Conservation (phyloP, 1,139 yeast species). For the Diutina mesorugosa region DNA sequence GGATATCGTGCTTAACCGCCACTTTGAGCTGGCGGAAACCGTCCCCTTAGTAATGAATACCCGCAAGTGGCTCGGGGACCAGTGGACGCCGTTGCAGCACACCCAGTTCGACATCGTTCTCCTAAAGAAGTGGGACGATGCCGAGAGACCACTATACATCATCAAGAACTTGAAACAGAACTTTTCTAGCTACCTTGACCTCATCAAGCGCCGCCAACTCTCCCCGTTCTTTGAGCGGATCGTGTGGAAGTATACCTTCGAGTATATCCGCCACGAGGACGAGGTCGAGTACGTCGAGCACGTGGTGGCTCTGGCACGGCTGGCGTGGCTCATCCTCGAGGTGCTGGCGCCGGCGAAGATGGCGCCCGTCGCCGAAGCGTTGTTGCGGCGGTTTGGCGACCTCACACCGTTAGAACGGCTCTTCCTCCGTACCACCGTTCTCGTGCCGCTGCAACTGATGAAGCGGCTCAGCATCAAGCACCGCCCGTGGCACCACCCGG, state of each 20-base stretch:
- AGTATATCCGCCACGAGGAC: conserved; percentile 15
- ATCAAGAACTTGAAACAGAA: conserved; percentile 18
- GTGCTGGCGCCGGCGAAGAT: conserved; percentile 9
- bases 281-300: conserved; percentile 15
- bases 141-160: conserved; percentile 19
- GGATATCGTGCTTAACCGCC: conserved; percentile 17
- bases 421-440: not conserved
- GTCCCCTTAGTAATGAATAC: conserved; percentile 14
- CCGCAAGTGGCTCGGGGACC: conserved; percentile 3
- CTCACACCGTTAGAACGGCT: not conserved
- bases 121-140: conserved; percentile 22
- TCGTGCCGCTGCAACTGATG: not conserved
- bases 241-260: conserved; percentile 30
- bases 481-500: not conserved
- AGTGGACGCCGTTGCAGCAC: conserved; percentile 10
- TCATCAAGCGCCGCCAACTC: conserved; percentile 13
- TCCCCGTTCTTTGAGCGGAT: conserved; percentile 29
- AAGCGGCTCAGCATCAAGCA: not conserved
- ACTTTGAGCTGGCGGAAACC: conserved; percentile 11
- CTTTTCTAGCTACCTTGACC: conserved; percentile 16
- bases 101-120: conserved; percentile 18
- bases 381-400: not conserved
- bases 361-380: not conserved
- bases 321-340: conserved; percentile 31
- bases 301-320: conserved; percentile 12